Evolutionary conservation across 768 basidiomycete species (phyloP), one percentile per base, ranked within the genome.

Genomic region (Tricholoma furcatifolium): DNA sequence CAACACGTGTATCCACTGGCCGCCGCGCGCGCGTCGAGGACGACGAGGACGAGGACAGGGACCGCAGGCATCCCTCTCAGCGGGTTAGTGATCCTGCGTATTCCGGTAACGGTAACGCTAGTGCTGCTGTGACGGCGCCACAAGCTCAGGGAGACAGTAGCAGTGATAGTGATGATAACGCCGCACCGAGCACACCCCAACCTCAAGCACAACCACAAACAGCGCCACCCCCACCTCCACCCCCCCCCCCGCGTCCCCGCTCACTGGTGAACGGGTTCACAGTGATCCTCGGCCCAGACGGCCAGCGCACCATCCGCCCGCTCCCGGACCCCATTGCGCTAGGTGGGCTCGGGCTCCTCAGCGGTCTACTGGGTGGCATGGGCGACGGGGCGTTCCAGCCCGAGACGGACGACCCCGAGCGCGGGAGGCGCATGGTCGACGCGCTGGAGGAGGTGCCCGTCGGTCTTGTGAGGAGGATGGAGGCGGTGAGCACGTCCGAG

Each of bases 391-490:
- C 27, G 4, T 7, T 27, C 4, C 27, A 57, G 69, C 58, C 55
- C 41, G 73, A 74, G 49, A 61, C 70, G 23, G 87, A 89, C 54
- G 84, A 88, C 57, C 85, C 85, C 0, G 84, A 81, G 53, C 75
- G 87, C 24, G 89, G 88, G 1, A 80, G 77, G 65, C 75, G 70
- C 53, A 74, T 91, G 10, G 67, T 91, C 2, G 74, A 72, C 30
- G 88, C 82, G 1, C 66, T 91, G 3, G 87, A 88, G 43, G 77
- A 74, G 34, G 87, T 91, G 5, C 83, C 87, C 0, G 62, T 74
- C 2, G 89, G 88, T 5, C 68, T 91, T 6, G 79, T 90, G 12
- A 74, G 80, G 61, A 72, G 89, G 35, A 67, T 91, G 51, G 82
- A 87, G 61, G 74, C 81, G 47, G 75, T 79, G 2, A 70, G 70